Conservation (phyloP, 306 rosid species). For the Pyrus communis region DNA sequence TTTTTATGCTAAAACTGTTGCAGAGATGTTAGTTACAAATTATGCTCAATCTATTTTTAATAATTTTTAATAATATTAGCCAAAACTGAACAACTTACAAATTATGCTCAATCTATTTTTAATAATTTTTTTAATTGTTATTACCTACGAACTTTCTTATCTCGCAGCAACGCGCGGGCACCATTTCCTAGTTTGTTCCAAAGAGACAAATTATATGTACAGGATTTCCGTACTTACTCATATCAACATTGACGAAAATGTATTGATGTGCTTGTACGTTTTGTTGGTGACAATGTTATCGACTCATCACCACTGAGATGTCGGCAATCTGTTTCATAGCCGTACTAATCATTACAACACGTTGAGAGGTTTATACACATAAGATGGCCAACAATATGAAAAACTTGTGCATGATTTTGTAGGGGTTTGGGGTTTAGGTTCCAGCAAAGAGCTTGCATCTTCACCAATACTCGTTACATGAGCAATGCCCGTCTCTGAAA, state of each 20-base stretch:
- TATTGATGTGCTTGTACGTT: neutral
- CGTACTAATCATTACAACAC: neutral
- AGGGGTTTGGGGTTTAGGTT: neutral
- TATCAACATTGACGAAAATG: neutral
- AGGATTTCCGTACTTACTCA: neutral
- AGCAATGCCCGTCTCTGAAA: constrained; percentile 51
- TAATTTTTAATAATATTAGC: no score
- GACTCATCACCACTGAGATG: neutral
- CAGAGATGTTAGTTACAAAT: no score
- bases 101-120: no score
- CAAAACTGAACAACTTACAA: no score
- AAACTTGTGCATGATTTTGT: neutral
- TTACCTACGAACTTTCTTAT: no score
- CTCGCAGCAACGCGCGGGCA: no score
- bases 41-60: no score
- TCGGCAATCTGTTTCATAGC: no score
- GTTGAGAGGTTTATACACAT: neutral
- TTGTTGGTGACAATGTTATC: neutral
- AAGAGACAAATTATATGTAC: no score
- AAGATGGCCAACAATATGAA: neutral
- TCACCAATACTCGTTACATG: constrained; percentile 61
- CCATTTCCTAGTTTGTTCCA: no score
- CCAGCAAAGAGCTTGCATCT: neutral
- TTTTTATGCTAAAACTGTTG: no score
- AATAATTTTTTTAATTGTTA: no score